phyloP scores from a whole-genome alignment of 73 alveolate species.

The Blepharisma japonicum region DNA sequence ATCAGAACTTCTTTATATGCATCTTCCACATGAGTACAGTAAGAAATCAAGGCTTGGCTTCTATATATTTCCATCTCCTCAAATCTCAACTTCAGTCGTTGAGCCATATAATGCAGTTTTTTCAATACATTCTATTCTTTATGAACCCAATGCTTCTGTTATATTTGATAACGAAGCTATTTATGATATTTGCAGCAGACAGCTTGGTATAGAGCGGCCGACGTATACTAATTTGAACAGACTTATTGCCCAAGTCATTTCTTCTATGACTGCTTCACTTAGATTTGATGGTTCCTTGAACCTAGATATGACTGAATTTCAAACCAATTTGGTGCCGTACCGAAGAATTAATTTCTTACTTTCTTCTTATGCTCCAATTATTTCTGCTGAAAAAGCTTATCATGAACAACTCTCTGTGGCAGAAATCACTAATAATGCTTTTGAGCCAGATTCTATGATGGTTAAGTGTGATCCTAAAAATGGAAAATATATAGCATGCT shows the following conservation, averaged over 20 bases:
- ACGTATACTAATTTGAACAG: slow-evolving; percentile 36
- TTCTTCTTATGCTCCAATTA: slow-evolving; percentile 56
- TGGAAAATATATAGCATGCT: slow-evolving; percentile 55
- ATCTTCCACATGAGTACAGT: slow-evolving; percentile 65
- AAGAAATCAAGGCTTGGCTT: slow-evolving; percentile 33
- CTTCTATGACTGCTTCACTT: slow-evolving; percentile 33
- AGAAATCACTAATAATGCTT: slow-evolving; percentile 40
- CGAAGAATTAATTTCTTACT: slow-evolving; percentile 61
- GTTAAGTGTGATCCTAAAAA: slow-evolving; percentile 39
- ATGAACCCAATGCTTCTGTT: slow-evolving; percentile 33
- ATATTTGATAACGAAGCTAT: slow-evolving; percentile 61
- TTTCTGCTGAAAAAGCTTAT: slow-evolving; percentile 53
- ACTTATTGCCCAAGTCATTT: slow-evolving; percentile 52
- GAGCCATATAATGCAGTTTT: slow-evolving; percentile 55
- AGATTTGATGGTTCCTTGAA: slow-evolving; percentile 68
- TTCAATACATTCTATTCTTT: slow-evolving; percentile 12
- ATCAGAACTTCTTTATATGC: slow-evolving; percentile 8
- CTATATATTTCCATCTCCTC: slow-evolving; percentile 32
- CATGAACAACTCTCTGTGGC: slow-evolving; percentile 31
- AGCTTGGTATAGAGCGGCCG: slow-evolving; percentile 42
- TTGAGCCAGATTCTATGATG: slow-evolving; percentile 36
- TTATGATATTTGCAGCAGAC: slow-evolving; percentile 50
- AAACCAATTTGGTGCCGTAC: slow-evolving; percentile 52
- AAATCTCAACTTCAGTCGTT: not conserved
- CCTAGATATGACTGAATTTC: slow-evolving; percentile 54